A percentile compares a stretch with the other conserved stretches of the same genome.
Evolutionary conservation across 2,329 filamentous ascomycete species (phyloP).

Genomic region (Beauveria pseudobassiana): DNA sequence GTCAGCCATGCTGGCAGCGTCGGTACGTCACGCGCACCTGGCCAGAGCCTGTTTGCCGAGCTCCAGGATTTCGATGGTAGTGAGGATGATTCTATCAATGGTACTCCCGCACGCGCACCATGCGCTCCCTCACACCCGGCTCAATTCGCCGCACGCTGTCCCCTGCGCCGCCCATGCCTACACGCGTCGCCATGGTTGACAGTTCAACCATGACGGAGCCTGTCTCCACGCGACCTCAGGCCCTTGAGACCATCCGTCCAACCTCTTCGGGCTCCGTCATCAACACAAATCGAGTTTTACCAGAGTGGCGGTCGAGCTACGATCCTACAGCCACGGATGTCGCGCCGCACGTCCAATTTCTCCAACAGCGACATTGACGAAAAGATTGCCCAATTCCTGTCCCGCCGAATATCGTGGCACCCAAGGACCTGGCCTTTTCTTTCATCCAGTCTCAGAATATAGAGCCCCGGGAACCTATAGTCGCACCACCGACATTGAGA

Average conservation of each 20-base stretch:
- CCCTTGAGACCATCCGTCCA: constrained; percentile 26
- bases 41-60: constrained; percentile 86
- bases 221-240: constrained; percentile 26
- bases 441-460: constrained; percentile 36
- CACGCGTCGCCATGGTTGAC: constrained; percentile 52
- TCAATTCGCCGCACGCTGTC: constrained; percentile 37
- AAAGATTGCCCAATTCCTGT: constrained; percentile 46
- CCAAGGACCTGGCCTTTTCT: constrained; percentile 35
- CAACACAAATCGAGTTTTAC: constrained; percentile 19
- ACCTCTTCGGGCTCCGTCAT: constrained; percentile 36
- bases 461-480: constrained; percentile 27
- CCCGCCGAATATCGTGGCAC: constrained; percentile 37
- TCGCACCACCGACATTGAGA: constrained; percentile 18
- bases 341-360: constrained; percentile 38
- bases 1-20: constrained; percentile 47
- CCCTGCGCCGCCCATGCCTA: constrained; percentile 42
- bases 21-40: constrained; percentile 41
- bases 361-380: constrained; percentile 48
- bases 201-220: constrained; percentile 55
- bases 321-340: constrained; percentile 17
- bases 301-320: constrained; percentile 20
- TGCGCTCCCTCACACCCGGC: constrained; percentile 40
- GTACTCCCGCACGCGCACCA: constrained; percentile 45
- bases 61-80: constrained; percentile 72
- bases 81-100: constrained; percentile 60